Conservation (phyloP, 495 filamentous ascomycete genomes). For the Corynascus novoguineensis region DNA sequence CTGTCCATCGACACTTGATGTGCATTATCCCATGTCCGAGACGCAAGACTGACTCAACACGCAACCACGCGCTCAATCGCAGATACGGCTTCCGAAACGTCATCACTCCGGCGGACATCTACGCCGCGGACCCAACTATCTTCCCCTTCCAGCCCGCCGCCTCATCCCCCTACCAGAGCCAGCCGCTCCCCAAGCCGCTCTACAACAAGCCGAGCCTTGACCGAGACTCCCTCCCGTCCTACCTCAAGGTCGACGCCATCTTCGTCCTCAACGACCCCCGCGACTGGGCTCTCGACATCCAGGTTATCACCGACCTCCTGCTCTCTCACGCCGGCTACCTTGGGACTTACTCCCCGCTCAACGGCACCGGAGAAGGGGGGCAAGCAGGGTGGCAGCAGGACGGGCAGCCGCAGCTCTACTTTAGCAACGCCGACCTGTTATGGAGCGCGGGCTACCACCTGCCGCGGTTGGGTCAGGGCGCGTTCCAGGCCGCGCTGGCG, state of each 20-base stretch:
- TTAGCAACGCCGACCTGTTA: conserved; percentile 79
- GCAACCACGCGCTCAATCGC: not conserved
- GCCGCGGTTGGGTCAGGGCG: conserved; percentile 90
- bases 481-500: conserved; percentile 73
- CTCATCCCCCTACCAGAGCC: conserved; percentile 48
- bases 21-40: too few relatives aligned
- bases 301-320: conserved; percentile 74
- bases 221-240: conserved; percentile 4
- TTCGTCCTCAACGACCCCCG: conserved; percentile 88
- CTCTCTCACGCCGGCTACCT: conserved; percentile 66
- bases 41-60: not conserved
- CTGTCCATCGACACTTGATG: not conserved
- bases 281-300: conserved; percentile 87
- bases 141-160: conserved; percentile 72
- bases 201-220: conserved; percentile 7
- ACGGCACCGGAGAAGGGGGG: conserved; percentile 61
- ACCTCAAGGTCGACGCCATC: conserved; percentile 73
- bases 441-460: conserved; percentile 80
- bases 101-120: conserved; percentile 78
- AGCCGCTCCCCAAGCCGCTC: conserved; percentile 52
- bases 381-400: conserved; percentile 57
- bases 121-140: conserved; percentile 62
- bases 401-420: conserved; percentile 74
- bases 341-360: conserved; percentile 64
- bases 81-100: conserved; percentile 71